Conservation (phyloP, 2,329 filamentous ascomycete species). For the Aspergillus transmontanensis region DNA sequence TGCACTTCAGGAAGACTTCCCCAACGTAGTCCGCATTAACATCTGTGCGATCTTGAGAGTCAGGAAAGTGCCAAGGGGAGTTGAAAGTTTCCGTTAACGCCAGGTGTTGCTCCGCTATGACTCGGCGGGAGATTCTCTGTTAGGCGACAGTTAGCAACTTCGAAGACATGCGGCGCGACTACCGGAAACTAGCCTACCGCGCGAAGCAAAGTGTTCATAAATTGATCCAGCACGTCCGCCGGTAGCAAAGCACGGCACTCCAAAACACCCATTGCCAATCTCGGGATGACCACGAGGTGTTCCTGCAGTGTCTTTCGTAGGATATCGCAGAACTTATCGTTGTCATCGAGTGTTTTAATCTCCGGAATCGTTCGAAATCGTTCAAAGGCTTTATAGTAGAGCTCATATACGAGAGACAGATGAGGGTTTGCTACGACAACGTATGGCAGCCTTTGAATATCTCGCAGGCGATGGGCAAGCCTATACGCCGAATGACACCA, state of each 20-base stretch:
- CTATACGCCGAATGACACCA: constrained; percentile 46
- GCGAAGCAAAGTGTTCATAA: constrained; percentile 92
- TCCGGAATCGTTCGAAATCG: constrained; percentile 81
- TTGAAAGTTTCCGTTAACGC: constrained; percentile 93
- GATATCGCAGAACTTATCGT: constrained; percentile 80
- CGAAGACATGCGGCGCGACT: constrained; percentile 12
- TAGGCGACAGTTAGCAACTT: neutral
- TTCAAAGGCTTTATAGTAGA: constrained; percentile 97
- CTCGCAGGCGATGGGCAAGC: constrained; percentile 88
- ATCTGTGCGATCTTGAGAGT: constrained; percentile 67
- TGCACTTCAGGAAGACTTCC: constrained; percentile 91
- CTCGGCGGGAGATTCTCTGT: constrained; percentile 87
- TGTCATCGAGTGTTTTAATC: constrained; percentile 83
- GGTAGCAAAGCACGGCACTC: constrained; percentile 85
- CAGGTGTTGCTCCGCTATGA: constrained; percentile 96
- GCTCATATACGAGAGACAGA: constrained; percentile 91
- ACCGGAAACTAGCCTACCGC: constrained; percentile 62
- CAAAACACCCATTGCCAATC: constrained; percentile 89
- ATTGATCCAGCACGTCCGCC: constrained; percentile 79
- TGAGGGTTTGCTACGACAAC: constrained; percentile 95
- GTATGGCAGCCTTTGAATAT: constrained; percentile 96
- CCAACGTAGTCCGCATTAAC: constrained; percentile 83
- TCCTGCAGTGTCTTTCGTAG: constrained; percentile 79
- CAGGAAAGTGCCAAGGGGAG: constrained; percentile 84
- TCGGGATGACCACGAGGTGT: constrained; percentile 90